Evolutionary conservation across 164 flowering plant genomes (phyloP).

Genomic region (Stephania yunnanensis): DNA sequence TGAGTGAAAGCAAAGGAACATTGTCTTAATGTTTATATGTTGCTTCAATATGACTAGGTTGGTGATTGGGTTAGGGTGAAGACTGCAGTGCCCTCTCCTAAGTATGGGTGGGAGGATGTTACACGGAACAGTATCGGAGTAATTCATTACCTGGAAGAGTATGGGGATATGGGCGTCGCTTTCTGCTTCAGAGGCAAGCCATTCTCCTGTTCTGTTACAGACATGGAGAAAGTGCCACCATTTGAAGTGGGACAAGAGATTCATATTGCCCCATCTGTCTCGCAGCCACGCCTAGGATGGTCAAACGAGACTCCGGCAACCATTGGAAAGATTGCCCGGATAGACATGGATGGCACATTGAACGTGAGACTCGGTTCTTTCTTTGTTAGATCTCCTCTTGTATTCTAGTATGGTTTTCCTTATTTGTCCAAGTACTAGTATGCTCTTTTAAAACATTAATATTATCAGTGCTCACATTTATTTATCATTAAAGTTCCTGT

Average conservation of each 20-base stretch:
- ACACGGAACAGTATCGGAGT: slow-evolving; percentile 78
- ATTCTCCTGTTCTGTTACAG: slow-evolving; percentile 87
- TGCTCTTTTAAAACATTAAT: background rate
- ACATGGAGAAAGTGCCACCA: slow-evolving; percentile 83
- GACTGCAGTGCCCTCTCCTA: slow-evolving; percentile 89
- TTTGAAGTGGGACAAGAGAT: slow-evolving; percentile 92
- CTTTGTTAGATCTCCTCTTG: background rate
- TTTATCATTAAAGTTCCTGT: slow-evolving; percentile 4
- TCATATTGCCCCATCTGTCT: slow-evolving; percentile 64
- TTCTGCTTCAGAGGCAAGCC: slow-evolving; percentile 98
- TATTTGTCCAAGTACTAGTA: no score
- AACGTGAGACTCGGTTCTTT: slow-evolving; percentile 54
- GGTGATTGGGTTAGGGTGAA: slow-evolving; percentile 97
- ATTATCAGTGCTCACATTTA: background rate
- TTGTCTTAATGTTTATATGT: background rate
- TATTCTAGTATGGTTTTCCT: background rate
- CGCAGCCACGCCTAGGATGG: slow-evolving; percentile 98
- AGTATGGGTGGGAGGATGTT: slow-evolving; percentile 98
- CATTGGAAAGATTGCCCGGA: slow-evolving; percentile 75
- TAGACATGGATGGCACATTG: slow-evolving; percentile 95
- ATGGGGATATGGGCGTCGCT: slow-evolving; percentile 92
- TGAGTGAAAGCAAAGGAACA: background rate
- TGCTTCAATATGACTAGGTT: slow-evolving; percentile 44
- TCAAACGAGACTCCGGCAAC: slow-evolving; percentile 87
- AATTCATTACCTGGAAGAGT: slow-evolving; percentile 93